Evolutionary conservation across 2,329 filamentous ascomycete genomes (phyloP), one percentile per base, ranked within the genome.

Genomic region (Neocatenulostroma microsporum): DNA sequence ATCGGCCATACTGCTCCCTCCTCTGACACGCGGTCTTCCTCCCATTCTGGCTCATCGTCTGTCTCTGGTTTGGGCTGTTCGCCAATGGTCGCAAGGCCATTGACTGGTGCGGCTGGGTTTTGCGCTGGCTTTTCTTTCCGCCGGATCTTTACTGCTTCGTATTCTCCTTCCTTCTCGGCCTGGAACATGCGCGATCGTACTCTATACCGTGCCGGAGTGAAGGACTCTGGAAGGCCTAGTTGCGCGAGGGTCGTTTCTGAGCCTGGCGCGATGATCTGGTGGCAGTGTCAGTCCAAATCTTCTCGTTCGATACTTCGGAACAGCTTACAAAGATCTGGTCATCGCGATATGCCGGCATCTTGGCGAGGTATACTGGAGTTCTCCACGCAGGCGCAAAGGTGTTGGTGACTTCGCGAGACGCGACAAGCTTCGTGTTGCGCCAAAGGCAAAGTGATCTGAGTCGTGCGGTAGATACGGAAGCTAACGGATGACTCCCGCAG

Each of bases 181-280:
- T 73, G 72, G 53, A 96, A 98, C 87, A 98, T 94, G 67, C 91
- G 82, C 62, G 89, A 95, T 21, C 84, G 79, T 49, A 96, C 76
- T 49, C 87, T 83, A 60, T 84, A 76, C 44, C 80, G 74, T n/a
- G 91, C 86, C 28, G 87, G 88, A 23, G 88, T 94, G 61, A 96
- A 81, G n/a, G 77, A 80, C 68, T 95, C 88, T 51, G 79, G 80
- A 51, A 91, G 82, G 34, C 88, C 88, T 26, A 94, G 75, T 72
- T 94, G 87, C 49, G 87, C 88, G 67, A 94, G 78, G 41, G 87
- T 94, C 47, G 81, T 89, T 64, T 83, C 80, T 60, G 87, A 94
- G 57, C 88, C 88, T 21, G 83, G 82, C 62, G 80, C 82, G 64
- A 88, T 79, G 59, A 88, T 68, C 55, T 58, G 39, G n/a, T n/a